Evolutionary conservation across 2,329 filamentous ascomycete species (phyloP).

Genomic region (Calonectria leucothoes): DNA sequence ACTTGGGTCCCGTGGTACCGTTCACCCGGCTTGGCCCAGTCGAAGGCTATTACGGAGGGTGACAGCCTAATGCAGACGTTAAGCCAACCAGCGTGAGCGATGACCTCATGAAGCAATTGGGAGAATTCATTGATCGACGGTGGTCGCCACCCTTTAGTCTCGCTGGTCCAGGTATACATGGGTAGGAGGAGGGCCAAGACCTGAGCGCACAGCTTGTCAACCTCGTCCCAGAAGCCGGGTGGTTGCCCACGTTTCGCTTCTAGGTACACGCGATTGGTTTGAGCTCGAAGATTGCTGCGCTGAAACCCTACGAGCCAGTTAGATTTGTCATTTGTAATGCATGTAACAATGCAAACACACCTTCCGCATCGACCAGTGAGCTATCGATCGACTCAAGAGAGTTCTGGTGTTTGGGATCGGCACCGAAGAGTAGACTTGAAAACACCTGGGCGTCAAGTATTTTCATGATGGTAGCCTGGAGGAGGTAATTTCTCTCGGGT

Average conservation of each 20-base stretch:
- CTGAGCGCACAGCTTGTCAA: conserved; percentile 42
- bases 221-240: conserved; percentile 44
- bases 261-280: conserved; percentile 41
- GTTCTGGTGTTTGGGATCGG: conserved; percentile 36
- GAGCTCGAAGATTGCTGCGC: conserved; percentile 41
- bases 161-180: conserved; percentile 32
- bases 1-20: conserved; percentile 32
- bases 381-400: conserved; percentile 38
- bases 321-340: not conserved
- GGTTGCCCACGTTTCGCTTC: conserved; percentile 30
- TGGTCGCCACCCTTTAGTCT: conserved; percentile 19
- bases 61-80: conserved; percentile 42
- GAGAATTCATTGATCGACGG: conserved; percentile 26
- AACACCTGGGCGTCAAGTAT: conserved; percentile 43
- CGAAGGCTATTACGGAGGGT: conserved; percentile 34
- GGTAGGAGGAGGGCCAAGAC: conserved; percentile 41
- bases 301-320: conserved; percentile 41
- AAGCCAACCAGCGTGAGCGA: conserved; percentile 47
- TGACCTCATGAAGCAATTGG: conserved; percentile 43
- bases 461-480: conserved; percentile 45
- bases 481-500: conserved; percentile 37
- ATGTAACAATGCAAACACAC: conserved; percentile 29
- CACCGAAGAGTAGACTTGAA: conserved; percentile 46
- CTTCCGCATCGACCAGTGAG: conserved; percentile 41
- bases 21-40: conserved; percentile 47